Evolutionary conservation across 2,329 filamentous ascomycete species (phyloP).

Genomic region (Lachnellula cervina): DNA sequence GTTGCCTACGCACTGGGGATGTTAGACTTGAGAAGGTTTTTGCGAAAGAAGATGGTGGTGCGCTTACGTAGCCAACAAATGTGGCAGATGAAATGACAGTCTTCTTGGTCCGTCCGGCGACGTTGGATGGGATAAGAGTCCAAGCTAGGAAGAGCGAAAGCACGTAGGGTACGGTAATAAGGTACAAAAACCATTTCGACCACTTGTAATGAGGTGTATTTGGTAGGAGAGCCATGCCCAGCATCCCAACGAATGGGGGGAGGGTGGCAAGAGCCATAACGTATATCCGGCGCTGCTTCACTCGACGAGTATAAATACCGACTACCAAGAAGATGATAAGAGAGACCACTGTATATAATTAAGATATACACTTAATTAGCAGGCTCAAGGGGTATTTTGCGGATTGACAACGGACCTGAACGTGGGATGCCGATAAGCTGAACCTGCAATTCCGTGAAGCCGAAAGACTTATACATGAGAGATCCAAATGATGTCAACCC

Average conservation of each 20-base stretch:
- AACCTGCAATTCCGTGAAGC: slow-evolving; percentile 29
- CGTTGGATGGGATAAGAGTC: slow-evolving; percentile 34
- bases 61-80: slow-evolving; percentile 56
- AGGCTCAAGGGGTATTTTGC: neutral
- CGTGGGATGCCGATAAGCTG: slow-evolving; percentile 37
- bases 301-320: slow-evolving; percentile 30
- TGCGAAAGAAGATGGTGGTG: slow-evolving; percentile 56
- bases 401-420: slow-evolving; percentile 30
- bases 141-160: slow-evolving; percentile 32
- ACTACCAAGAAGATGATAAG: slow-evolving; percentile 31
- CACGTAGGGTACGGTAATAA: slow-evolving; percentile 58
- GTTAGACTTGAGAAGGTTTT: slow-evolving; percentile 48
- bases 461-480: slow-evolving; percentile 23
- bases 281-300: slow-evolving; percentile 28
- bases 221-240: slow-evolving; percentile 33
- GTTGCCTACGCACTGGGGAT: slow-evolving; percentile 48
- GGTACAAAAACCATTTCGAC: slow-evolving; percentile 35
- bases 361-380: neutral
- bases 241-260: slow-evolving; percentile 32
- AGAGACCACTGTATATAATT: slow-evolving; percentile 19
- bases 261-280: slow-evolving; percentile 31
- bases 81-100: neutral
- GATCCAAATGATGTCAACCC: slow-evolving; percentile 35
- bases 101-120: neutral
- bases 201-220: slow-evolving; percentile 31